phyloP scores from a whole-genome alignment of 2,329 filamentous ascomycete species.

The Grosmannia serpens region DNA sequence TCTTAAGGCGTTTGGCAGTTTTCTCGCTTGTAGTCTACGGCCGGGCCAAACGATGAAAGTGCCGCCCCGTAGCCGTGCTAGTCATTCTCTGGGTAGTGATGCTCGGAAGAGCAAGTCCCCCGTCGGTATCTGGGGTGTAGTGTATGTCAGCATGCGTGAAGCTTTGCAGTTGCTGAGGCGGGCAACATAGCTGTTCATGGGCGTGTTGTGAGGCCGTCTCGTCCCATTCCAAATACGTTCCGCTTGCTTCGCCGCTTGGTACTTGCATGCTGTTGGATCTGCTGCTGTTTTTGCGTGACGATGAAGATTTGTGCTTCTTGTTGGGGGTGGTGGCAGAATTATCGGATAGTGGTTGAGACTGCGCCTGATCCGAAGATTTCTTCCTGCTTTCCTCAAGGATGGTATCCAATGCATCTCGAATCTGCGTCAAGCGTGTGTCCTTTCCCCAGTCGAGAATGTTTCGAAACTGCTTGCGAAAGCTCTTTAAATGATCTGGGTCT shows the following conservation, averaged over 20 bases:
- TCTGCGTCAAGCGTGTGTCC: background rate
- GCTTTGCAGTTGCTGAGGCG: no score
- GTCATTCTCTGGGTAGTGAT: no score
- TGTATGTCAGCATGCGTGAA: no score
- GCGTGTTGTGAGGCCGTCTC: no score
- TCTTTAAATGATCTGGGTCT: background rate
- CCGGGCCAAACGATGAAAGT: no score
- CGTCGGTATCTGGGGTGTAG: no score
- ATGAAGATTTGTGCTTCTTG: background rate
- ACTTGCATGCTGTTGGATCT: background rate
- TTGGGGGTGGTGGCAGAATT: background rate
- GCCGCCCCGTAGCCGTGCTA: no score
- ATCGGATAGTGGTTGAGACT: background rate
- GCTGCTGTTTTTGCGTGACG: background rate
- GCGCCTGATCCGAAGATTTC: background rate
- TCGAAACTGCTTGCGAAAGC: background rate
- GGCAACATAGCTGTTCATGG: no score
- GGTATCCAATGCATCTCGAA: background rate
- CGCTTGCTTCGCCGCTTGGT: background rate
- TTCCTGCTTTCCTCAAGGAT: background rate
- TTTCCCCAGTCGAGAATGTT: background rate
- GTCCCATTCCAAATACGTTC: no score
- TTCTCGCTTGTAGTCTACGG: slow-evolving; percentile 54
- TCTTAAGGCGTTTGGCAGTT: slow-evolving; percentile 77
- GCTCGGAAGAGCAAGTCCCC: no score